Conservation (phyloP, 2,329 filamentous ascomycete genomes). For the Chrysosporium keratinophilum region DNA sequence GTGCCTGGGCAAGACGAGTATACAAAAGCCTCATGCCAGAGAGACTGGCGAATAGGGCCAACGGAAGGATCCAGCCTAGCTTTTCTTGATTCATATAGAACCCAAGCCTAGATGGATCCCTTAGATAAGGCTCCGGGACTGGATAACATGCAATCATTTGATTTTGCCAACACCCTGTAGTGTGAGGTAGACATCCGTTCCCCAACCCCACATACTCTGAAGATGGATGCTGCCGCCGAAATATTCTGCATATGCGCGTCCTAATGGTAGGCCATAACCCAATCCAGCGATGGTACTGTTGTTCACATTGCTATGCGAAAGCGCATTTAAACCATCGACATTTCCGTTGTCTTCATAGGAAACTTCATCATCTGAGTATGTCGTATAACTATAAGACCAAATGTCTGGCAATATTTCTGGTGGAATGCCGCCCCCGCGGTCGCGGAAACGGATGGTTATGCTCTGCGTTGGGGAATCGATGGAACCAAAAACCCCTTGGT, state of each 20-base stretch:
- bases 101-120: not conserved
- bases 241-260: conserved; percentile 91
- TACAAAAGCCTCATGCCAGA: conserved; percentile 46
- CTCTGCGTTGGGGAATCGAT: conserved; percentile 52
- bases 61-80: conserved; percentile 35
- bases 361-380: conserved; percentile 62
- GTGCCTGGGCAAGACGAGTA: conserved; percentile 47
- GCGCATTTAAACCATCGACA: conserved; percentile 62
- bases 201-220: conserved; percentile 96
- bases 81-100: conserved; percentile 24
- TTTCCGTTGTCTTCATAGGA: conserved; percentile 41
- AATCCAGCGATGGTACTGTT: conserved; percentile 80
- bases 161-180: conserved; percentile 50
- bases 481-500: conserved; percentile 22
- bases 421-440: conserved; percentile 86
- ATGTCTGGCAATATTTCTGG: conserved; percentile 76
- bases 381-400: conserved; percentile 97
- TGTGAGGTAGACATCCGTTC: conserved; percentile 56
- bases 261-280: conserved; percentile 83
- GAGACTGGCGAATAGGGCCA: conserved; percentile 36
- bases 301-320: conserved; percentile 61
- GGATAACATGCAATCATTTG: conserved; percentile 20
- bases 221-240: conserved; percentile 91
- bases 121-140: not conserved
- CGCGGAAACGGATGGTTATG: conserved; percentile 88